Evolutionary conservation across 352 stramenopile species (phyloP).

Genomic region (Hyaloperonospora arabidopsidis): DNA sequence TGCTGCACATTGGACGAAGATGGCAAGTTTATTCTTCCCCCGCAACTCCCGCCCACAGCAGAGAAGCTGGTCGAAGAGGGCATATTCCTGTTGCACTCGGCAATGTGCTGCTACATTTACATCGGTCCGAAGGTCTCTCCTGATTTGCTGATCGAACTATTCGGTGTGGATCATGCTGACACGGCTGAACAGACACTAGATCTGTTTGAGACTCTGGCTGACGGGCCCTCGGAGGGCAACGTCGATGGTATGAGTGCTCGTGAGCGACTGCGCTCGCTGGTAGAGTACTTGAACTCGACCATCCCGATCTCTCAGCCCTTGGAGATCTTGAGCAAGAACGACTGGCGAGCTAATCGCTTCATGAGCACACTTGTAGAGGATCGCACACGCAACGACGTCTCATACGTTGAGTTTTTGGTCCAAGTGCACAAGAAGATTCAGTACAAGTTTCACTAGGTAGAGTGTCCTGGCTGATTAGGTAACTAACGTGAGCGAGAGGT

Average conservation of each 20-base stretch:
- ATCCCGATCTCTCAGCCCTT: slow-evolving; percentile 78
- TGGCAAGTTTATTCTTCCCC: slow-evolving; percentile 68
- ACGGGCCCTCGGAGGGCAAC: slow-evolving; percentile 25
- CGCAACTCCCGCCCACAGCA: slow-evolving; percentile 67
- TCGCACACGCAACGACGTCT: slow-evolving; percentile 77
- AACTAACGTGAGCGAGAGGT: slow-evolving; percentile 4
- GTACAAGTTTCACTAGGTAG: slow-evolving; percentile 79
- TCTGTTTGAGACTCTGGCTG: slow-evolving; percentile 59
- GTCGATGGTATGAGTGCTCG: slow-evolving; percentile 45
- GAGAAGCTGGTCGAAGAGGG: slow-evolving; percentile 82
- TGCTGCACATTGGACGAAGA: slow-evolving; percentile 75
- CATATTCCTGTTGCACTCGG: slow-evolving; percentile 83
- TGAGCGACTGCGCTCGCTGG: slow-evolving; percentile 55
- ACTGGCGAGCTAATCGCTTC: slow-evolving; percentile 77
- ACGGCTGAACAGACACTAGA: slow-evolving; percentile 63
- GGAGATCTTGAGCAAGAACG: slow-evolving; percentile 79
- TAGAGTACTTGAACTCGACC: slow-evolving; percentile 75
- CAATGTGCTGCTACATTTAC: slow-evolving; percentile 85
- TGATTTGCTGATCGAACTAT: slow-evolving; percentile 78
- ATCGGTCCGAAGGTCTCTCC: slow-evolving; percentile 60
- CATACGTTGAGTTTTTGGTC: slow-evolving; percentile 86
- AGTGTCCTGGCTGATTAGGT: slow-evolving; percentile 8
- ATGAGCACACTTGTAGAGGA: slow-evolving; percentile 85
- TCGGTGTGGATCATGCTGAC: slow-evolving; percentile 74
- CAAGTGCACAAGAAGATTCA: slow-evolving; percentile 89